Conservation (phyloP, 257 asterid species). For the Leonotis leonurus region DNA sequence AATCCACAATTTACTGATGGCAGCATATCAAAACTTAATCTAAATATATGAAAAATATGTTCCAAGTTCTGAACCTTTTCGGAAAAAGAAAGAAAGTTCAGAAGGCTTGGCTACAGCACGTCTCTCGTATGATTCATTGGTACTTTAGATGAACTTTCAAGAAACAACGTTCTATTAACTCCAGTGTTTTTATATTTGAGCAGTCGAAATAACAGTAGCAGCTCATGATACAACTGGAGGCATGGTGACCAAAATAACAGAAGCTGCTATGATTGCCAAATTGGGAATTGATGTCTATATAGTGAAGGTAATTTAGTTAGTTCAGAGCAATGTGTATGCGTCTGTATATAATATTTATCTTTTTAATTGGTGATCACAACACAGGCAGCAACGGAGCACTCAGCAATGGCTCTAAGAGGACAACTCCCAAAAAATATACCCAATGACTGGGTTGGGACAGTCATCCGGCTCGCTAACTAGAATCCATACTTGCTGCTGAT, state of each 20-base stretch:
- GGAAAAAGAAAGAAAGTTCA: too few species aligned
- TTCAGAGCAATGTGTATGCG: background rate
- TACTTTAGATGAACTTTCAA: background rate
- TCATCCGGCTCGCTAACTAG: constrained; percentile 49
- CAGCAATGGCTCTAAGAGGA: constrained; percentile 59
- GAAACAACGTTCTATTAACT: background rate
- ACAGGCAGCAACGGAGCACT: constrained; percentile 84
- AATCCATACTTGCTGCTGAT: background rate
- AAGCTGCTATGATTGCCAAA: constrained; percentile 93
- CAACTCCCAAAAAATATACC: constrained; percentile 41
- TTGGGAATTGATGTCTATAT: constrained; percentile 85
- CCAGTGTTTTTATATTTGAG: background rate
- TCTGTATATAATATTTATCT: background rate
- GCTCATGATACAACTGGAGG: constrained; percentile 97
- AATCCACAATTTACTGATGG: background rate
- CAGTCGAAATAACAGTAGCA: constrained; percentile 79
- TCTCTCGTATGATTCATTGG: background rate
- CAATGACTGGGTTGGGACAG: constrained; percentile 89
- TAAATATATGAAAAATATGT: too few species aligned
- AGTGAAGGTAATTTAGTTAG: constrained; percentile 49
- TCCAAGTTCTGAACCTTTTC: too few species aligned
- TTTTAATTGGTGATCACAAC: background rate
- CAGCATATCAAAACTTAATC: background rate
- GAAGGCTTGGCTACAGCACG: too few species aligned
- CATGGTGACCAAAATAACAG: constrained; percentile 84